These are phyloP conservation scores for Ambrosia artemisiifolia DNA, from an alignment of 129 eudicot species.

Conservation along the genomic window DNA sequence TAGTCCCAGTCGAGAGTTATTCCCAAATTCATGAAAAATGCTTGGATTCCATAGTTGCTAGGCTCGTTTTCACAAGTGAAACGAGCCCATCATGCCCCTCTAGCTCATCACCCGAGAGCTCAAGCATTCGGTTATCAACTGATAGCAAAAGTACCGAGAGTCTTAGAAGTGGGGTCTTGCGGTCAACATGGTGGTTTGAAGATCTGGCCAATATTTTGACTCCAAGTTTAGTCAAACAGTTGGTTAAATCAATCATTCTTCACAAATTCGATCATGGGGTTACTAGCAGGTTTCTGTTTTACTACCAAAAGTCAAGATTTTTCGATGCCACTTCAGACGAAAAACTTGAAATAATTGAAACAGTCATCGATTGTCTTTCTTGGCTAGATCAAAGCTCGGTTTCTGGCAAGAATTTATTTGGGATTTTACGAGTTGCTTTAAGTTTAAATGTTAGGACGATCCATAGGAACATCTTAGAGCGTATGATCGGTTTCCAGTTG, in stretches of 20 bases:
- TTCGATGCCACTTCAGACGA: conserved; percentile 39
- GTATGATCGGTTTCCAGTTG: conserved; percentile 60
- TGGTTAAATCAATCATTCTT: conserved; percentile 45
- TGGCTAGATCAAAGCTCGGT: conserved; percentile 46
- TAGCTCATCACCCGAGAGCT: conserved; percentile 68
- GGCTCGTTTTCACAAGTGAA: conserved; percentile 55
- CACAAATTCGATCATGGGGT: conserved; percentile 47
- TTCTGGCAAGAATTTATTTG: conserved; percentile 55
- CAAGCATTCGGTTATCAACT: conserved; percentile 54
- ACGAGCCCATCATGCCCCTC: conserved; percentile 74
- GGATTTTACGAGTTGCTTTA: conserved; percentile 45
- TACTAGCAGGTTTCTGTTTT: conserved; percentile 53
- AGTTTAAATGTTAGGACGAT: conserved; percentile 33
- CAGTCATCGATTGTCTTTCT: conserved; percentile 42
- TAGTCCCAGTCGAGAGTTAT: conserved; percentile 28
- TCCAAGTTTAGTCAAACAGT: conserved; percentile 32
- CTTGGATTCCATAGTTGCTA: conserved; percentile 55
- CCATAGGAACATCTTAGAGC: conserved; percentile 50
- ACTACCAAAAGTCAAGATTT: conserved; percentile 69
- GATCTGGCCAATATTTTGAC: conserved; percentile 47
- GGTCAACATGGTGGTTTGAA: conserved; percentile 85
- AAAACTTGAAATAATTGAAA: conserved; percentile 46
- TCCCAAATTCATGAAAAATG: conserved; percentile 39
- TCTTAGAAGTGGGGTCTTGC: conserved; percentile 35
- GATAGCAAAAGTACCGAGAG: conserved; percentile 84